These are phyloP conservation scores for Colletotrichum euphorbiae DNA, from an alignment of 2,329 filamentous ascomycete species.

Conservation along the genomic window DNA sequence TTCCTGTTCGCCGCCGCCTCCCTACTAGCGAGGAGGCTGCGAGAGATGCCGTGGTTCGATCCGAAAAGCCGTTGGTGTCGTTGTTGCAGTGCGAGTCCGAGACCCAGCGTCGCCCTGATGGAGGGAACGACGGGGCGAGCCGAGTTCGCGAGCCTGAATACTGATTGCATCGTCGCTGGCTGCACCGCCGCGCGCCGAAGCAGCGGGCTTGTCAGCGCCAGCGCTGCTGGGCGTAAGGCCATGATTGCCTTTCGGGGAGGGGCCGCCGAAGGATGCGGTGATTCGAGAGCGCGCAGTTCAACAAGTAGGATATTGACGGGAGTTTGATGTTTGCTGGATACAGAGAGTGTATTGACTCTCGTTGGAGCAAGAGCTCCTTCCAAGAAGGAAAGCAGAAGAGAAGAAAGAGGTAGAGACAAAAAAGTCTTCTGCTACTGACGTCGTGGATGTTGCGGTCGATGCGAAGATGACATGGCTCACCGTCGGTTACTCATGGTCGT, in stretches of 20 bases:
- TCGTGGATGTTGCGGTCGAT: conserved; percentile 10
- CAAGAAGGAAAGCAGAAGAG: background rate
- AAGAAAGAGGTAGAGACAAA: background rate
- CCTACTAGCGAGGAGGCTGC: conserved; percentile 80
- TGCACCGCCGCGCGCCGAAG: conserved; percentile 33
- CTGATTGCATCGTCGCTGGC: conserved; percentile 37
- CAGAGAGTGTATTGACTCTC: background rate
- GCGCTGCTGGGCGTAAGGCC: conserved; percentile 39
- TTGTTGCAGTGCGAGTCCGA: conserved; percentile 41
- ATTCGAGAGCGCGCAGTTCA: conserved; percentile 11
- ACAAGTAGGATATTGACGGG: conserved; percentile 5
- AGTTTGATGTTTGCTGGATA: conserved; percentile 1
- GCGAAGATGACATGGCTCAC: conserved; percentile 33
- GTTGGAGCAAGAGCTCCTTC: conserved; percentile 11
- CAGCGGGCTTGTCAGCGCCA: conserved; percentile 38
- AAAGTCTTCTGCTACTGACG: conserved; percentile 19
- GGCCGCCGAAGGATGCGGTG: background rate
- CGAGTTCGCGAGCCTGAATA: conserved; percentile 34
- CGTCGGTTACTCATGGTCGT: conserved; percentile 24
- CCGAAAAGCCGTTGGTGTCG: conserved; percentile 50
- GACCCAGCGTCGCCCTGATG: conserved; percentile 31
- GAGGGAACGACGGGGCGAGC: conserved; percentile 12
- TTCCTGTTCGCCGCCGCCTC: conserved; percentile 96
- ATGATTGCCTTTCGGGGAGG: conserved; percentile 32
- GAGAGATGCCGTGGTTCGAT: conserved; percentile 62